Conservation (phyloP, 305 asterid species). For the Rubia balearica region DNA sequence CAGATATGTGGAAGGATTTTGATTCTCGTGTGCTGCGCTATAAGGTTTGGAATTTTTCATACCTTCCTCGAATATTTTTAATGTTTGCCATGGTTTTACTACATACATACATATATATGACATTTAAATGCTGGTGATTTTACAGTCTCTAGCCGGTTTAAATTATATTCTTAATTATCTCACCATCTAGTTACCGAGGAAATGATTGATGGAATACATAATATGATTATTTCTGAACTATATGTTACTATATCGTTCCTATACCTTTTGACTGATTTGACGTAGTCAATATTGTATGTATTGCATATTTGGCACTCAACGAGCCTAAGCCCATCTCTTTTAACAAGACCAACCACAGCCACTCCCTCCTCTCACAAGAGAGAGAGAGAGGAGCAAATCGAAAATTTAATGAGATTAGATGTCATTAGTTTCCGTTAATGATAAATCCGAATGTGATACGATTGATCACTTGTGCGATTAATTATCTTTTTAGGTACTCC, state of each 20-base stretch:
- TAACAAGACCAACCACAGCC: not conserved
- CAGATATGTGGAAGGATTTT: constrained; percentile 99
- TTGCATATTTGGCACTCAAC: not conserved
- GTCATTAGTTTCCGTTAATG: not conserved
- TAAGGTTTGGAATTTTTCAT: constrained; percentile 52
- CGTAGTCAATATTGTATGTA: not conserved
- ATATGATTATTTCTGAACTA: not conserved
- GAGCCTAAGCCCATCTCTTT: not conserved
- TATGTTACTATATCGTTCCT: not conserved
- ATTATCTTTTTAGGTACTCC: constrained; percentile 71
- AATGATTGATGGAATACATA: not conserved
- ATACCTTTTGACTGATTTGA: too few relatives aligned
- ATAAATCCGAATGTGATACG: not conserved
- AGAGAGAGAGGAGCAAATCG: not conserved
- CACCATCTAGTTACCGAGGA: not conserved
- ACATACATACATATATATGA: not conserved
- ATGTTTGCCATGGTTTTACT: not conserved
- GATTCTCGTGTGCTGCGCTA: constrained; percentile 95
- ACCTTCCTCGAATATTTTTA: constrained; percentile 14
- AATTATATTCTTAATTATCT: constrained; percentile 4
- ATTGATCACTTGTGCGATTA: constrained; percentile 19
- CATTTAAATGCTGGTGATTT: not conserved
- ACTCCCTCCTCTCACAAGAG: not conserved
- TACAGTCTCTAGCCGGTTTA: not conserved
- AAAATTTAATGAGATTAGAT: not conserved